A percentile compares a stretch with the other conserved stretches of the same genome.
These are phyloP conservation scores for Malassezia restricta DNA, from an alignment of 1,284 basidiomycete genomes.

Conservation along the genomic window DNA sequence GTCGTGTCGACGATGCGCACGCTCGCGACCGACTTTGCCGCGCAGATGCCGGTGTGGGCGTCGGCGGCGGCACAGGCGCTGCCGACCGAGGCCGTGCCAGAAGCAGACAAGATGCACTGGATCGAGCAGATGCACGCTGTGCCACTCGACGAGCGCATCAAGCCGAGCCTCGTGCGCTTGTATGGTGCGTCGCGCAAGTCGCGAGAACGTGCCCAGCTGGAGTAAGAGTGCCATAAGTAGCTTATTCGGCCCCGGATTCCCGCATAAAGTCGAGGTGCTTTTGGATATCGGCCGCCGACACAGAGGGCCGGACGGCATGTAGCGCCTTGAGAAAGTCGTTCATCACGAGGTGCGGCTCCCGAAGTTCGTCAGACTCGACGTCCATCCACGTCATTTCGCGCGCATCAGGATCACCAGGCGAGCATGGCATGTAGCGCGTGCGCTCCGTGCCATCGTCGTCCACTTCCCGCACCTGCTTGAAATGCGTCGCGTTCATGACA, in stretches of 20 bases:
- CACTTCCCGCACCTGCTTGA: slow-evolving; percentile 54
- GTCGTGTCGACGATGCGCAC: slow-evolving; percentile 68
- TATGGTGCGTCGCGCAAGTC: slow-evolving; percentile 32
- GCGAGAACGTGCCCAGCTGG: slow-evolving; percentile 20
- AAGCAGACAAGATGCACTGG: slow-evolving; percentile 3
- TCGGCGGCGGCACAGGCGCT: slow-evolving; percentile 61
- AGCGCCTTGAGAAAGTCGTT: slow-evolving; percentile 78
- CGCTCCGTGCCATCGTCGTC: slow-evolving; percentile 21
- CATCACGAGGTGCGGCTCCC: slow-evolving; percentile 48
- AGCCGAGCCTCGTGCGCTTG: slow-evolving; percentile 22
- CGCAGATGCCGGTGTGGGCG: slow-evolving; percentile 61
- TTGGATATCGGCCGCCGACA: slow-evolving; percentile 70
- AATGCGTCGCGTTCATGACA: slow-evolving; percentile 87
- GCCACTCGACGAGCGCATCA: slow-evolving; percentile 24
- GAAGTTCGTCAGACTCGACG: slow-evolving; percentile 73
- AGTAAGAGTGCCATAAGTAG: too few relatives aligned
- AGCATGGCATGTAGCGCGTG: slow-evolving; percentile 17
- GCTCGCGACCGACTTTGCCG: slow-evolving; percentile 58
- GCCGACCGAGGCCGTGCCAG: slow-evolving; percentile 49
- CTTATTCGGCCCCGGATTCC: slow-evolving; percentile 52
- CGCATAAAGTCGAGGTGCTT: slow-evolving; percentile 84
- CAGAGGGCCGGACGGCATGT: slow-evolving; percentile 71
- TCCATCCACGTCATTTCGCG: slow-evolving; percentile 88
- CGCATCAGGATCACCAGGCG: slow-evolving; percentile 48
- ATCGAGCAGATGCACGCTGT: not conserved